Base-by-base conservation (phyloP, 768 basidiomycete genomes). In the Hypholoma fasciculare region DNA sequence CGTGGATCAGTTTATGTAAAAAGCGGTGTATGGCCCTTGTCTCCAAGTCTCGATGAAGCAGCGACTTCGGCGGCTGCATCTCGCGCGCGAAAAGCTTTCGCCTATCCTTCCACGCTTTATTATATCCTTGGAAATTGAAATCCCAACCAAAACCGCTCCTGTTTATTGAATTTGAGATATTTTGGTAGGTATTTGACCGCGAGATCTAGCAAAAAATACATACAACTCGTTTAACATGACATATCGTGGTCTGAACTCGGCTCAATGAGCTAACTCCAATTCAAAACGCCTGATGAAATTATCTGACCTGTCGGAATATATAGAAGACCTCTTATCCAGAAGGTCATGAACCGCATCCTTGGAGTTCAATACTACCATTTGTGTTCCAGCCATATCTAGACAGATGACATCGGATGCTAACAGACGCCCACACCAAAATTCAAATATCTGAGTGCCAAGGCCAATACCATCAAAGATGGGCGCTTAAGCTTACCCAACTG, bases 241-340 rank as follows among this genome's bases (percentile, higher is more conserved):
- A 56, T 53, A 58, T 53, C 58, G 38, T 49, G 57, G 52, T 52
- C 63, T 57, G 46, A 48, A 34, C 30, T 34, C 30, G 30, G 51
- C 20, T 19, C 54, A 58, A 43, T 61, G 38, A 38, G 50, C 16
- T 4, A 42, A 8, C 3, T 14, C 3, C 51, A 5, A 11, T 19
- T 4, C 2, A 0, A 12, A 23, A 23, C 23, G 23, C 26, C 3
- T 4, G 39, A 11, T 44, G 26, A 49, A 7, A 7, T 14, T 13
- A 9, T 11, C 23, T 27, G n/a, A 58, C 57, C 63, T 56, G 20
- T 56, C 56, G 7, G 79, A 78, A 59, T 79, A 80, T 12, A 77
- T 74, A n/a, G 64, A 30, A 14, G 72, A 75, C 8, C 73, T 65
- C 44, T 71, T 78, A 53, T 78, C 76, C 14, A 80, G 67, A 3